These are phyloP conservation scores for Nannizziopsis arthrosporioides DNA, from an alignment of 2,329 filamentous ascomycete genomes.

Conservation along the genomic window DNA sequence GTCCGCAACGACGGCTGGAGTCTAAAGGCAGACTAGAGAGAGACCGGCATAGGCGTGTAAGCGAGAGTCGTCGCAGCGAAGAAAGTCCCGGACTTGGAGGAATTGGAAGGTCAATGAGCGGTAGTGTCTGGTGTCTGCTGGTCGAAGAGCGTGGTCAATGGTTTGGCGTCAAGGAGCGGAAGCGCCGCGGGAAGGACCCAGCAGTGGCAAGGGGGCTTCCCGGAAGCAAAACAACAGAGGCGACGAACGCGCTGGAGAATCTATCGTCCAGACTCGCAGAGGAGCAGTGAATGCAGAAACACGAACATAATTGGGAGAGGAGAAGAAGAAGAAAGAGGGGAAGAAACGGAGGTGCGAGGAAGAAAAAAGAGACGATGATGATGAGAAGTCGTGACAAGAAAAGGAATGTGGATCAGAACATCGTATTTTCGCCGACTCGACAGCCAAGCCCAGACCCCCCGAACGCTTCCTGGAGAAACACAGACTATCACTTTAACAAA, in stretches of 20 bases:
- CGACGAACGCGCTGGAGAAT: constrained; percentile 17
- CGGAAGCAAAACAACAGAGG: constrained; percentile 21
- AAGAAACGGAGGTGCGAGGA: no score
- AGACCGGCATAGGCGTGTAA: neutral
- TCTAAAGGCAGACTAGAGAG: neutral
- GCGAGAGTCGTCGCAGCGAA: neutral
- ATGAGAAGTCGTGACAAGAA: no score
- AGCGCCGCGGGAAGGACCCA: constrained; percentile 11
- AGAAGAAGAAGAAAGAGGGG: no score
- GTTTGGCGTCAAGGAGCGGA: constrained; percentile 10
- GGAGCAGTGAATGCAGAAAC: no score
- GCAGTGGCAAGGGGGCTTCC: constrained; percentile 13
- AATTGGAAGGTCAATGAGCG: neutral
- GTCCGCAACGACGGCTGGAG: neutral
- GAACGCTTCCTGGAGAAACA: no score
- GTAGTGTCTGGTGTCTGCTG: neutral
- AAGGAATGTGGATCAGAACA: no score
- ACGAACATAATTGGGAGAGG: no score
- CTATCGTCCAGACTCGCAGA: constrained; percentile 3
- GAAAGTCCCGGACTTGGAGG: no score
- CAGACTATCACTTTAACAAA: no score
- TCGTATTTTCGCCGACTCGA: no score
- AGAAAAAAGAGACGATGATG: no score
- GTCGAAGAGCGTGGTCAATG: neutral
- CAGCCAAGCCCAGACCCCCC: no score